A percentile compares a stretch with the other conserved stretches of the same genome.
phyloP scores from a whole-genome alignment of 768 basidiomycete genomes.

The Panaeolus cyanescens region DNA sequence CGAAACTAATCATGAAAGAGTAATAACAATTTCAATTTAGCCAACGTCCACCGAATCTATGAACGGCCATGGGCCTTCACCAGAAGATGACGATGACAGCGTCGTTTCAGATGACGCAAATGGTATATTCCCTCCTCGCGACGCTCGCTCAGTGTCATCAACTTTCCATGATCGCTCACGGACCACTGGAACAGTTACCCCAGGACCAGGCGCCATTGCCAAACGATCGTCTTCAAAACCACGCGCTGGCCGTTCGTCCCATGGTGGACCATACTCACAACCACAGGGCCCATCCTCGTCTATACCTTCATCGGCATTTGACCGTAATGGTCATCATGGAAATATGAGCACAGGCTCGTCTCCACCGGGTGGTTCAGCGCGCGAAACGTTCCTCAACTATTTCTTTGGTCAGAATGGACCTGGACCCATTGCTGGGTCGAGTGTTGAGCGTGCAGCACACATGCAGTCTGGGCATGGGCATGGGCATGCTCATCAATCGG shows the following conservation, averaged over 20 bases:
- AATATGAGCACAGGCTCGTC: slow-evolving; percentile 33
- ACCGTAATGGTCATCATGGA: slow-evolving; percentile 13
- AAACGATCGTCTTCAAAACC: slow-evolving; percentile 40
- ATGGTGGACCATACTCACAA: slow-evolving; percentile 7
- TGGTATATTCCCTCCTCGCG: slow-evolving; percentile 52
- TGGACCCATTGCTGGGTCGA: slow-evolving; percentile 66
- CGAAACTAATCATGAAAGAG: background rate
- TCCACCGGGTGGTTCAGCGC: slow-evolving; percentile 56
- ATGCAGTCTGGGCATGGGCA: slow-evolving; percentile 20
- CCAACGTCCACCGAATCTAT: slow-evolving; percentile 64
- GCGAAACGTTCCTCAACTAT: slow-evolving; percentile 95
- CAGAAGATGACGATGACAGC: slow-evolving; percentile 64
- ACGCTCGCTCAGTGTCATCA: slow-evolving; percentile 73
- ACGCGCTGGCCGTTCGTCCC: slow-evolving; percentile 22
- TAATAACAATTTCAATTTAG: slow-evolving; percentile 33
- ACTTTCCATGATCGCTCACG: slow-evolving; percentile 76
- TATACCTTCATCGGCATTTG: slow-evolving; percentile 37
- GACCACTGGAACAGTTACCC: slow-evolving; percentile 31
- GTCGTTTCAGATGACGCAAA: slow-evolving; percentile 53
- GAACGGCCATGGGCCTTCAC: slow-evolving; percentile 48
- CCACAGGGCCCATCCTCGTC: slow-evolving; percentile 11
- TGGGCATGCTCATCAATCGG: slow-evolving; percentile 6
- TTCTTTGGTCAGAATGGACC: slow-evolving; percentile 94
- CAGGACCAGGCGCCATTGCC: slow-evolving; percentile 21
- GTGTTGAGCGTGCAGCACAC: slow-evolving; percentile 38